phyloP scores from a whole-genome alignment of 1,139 yeast genomes.

The Lodderomyces theae region DNA sequence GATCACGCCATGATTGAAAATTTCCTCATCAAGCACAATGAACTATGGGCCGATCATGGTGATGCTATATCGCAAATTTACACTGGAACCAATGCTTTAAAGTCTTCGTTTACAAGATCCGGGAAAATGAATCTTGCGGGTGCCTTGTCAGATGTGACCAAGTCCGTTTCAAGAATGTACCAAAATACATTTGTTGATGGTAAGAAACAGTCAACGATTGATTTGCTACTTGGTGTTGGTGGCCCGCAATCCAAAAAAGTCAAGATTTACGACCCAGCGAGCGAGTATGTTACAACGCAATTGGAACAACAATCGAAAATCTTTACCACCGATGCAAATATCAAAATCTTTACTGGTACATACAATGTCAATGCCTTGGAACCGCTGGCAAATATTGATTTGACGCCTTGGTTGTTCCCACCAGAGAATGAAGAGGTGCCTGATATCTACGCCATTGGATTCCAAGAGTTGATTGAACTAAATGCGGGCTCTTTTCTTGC shows the following conservation, averaged over 20 bases:
- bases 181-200: constrained; percentile 95
- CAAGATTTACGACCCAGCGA: constrained; percentile 79
- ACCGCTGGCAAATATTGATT: constrained; percentile 48
- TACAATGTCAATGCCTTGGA: constrained; percentile 83
- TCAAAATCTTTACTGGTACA: constrained; percentile 77
- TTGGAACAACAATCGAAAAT: constrained; percentile 48
- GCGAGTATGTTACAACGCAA: constrained; percentile 70
- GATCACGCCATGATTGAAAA: constrained; percentile 37
- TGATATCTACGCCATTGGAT: constrained; percentile 80
- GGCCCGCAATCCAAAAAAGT: constrained; percentile 70
- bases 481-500: constrained; percentile 80
- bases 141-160: constrained; percentile 92
- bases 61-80: constrained; percentile 95
- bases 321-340: constrained; percentile 59
- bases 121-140: constrained; percentile 98
- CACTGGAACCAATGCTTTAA: constrained; percentile 95
- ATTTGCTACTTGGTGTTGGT: constrained; percentile 74
- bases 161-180: constrained; percentile 91
- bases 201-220: constrained; percentile 83
- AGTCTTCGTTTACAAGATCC: constrained; percentile 87
- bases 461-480: constrained; percentile 89
- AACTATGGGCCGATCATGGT: constrained; percentile 97
- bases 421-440: constrained; percentile 45
- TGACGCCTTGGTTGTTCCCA: constrained; percentile 84
- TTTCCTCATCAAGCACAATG: constrained; percentile 64